Evolutionary conservation across 306 rosid species (phyloP), one percentile per base, ranked within the genome.

Genomic region (Ochetophila trinervis): DNA sequence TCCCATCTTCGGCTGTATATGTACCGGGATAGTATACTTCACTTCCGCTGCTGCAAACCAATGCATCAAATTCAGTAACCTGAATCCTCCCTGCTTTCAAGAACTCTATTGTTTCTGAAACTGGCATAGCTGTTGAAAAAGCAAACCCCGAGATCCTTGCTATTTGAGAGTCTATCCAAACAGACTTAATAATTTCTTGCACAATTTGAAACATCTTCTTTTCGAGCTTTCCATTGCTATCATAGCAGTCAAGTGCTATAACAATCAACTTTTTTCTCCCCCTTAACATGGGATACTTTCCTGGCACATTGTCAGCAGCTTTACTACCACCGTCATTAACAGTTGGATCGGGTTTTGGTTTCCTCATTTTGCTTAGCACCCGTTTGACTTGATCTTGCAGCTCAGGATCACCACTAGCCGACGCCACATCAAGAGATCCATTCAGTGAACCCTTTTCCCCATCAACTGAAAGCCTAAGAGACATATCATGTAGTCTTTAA

Each of bases 401-500:
- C 69, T 82, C 86, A 8, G 71, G 77, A 32, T 80, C 83, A 62
- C 73, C 84, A 51, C 67, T 34, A 32, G 71, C 78, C 12, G 71
- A 66, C 48, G 77, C 53, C 47, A 74, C 50, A 52, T 86, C 85
- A 0, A 68, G 35, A 14, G 78, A 79, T 44, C 53, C 78, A 64
- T 74, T 79, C 37, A 83, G 45, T 2, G 83, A 83, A 30, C 73
- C 49, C 51, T 74, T 83, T 45, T 83, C 88, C 22, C 87, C 91
- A 60, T 86, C 91, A 24, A 86, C 82, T 19, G 91, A 86, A 52
- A 86, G 91, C 79, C 88, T 73, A 16, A 86, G 81, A 6, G 91
- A 86, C 86, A 86, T 86, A 62, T 86, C 91, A 72, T 86, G 88
- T 19, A 86, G 17, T 86, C 91, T 65, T 71, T 83, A 16, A 86